Conservation (phyloP, 2,329 filamentous ascomycete species). For the Beauveria brongniartii region DNA sequence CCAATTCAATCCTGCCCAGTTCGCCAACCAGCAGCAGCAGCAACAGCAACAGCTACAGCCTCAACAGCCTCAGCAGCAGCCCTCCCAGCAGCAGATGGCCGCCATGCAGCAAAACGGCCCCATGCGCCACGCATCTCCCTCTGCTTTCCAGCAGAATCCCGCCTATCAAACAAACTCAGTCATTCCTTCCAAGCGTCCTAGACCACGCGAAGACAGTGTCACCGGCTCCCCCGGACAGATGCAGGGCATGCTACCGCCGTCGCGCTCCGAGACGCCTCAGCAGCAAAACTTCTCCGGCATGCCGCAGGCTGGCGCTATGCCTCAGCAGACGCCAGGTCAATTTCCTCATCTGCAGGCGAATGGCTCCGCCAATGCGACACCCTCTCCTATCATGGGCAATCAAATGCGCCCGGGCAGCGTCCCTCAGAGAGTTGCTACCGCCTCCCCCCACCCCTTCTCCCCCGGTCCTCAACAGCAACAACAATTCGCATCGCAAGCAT, state of each 20-base stretch:
- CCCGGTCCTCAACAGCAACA: conserved; percentile 56
- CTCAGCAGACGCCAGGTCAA: conserved; percentile 53
- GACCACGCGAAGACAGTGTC: conserved; percentile 75
- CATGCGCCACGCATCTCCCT: conserved; percentile 74
- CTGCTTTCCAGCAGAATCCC: conserved; percentile 57
- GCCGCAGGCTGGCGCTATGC: conserved; percentile 55
- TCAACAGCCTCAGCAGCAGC: conserved; percentile 17
- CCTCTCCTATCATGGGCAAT: conserved; percentile 85
- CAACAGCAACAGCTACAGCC: conserved; percentile 16
- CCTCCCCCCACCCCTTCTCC: conserved; percentile 86
- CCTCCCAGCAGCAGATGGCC: conserved; percentile 39
- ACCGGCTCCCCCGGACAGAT: conserved; percentile 73
- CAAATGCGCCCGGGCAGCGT: conserved; percentile 65
- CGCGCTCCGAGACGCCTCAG: conserved; percentile 87
- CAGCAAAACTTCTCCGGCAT: conserved; percentile 66
- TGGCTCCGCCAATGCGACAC: conserved; percentile 75
- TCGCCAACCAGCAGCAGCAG: conserved; percentile 43
- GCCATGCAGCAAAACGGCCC: conserved; percentile 68
- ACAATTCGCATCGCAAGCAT: conserved; percentile 64
- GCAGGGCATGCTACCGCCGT: conserved; percentile 65
- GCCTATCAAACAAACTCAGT: conserved; percentile 78
- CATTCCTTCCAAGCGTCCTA: conserved; percentile 81
- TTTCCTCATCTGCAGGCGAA: conserved; percentile 80
- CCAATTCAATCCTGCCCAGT: conserved; percentile 55
- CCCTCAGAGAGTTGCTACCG: conserved; percentile 77